Base-by-base conservation (phyloP, 257 asterid species). In the Gentiana macrophylla region DNA sequence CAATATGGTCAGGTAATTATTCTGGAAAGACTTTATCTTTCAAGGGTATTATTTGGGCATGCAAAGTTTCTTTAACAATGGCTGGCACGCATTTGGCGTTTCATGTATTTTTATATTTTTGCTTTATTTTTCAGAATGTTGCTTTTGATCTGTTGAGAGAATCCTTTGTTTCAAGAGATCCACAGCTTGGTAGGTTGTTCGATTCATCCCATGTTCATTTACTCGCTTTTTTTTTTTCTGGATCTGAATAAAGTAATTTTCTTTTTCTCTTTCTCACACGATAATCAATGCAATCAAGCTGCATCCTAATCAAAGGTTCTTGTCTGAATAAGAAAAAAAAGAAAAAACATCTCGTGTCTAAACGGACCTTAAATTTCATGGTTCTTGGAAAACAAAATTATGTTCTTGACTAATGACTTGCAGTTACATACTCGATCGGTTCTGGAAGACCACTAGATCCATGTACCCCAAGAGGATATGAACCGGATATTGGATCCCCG, bases 1-100 rank as follows among this genome's bases (percentile, higher is more conserved):
- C 89, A 92, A 56, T 88, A 77, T 74, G 99, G 99, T 61, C 98
- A 87, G 98, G 98, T 87, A 79, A 60, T 50, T 60, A 53, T 68
- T 63, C 59, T 58, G 55, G 53, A 10, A 32, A 5, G 55, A 3
- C 24, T 37, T 36, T 49, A 5, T 8, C 41, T 44, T 4, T 15
- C 2, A 49, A 50, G 36, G 33, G 9, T 2, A 4, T 55, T 5
- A 13, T 55, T 12, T 35, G 52, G 12, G 36, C 34, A 8, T 12
- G 32, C 47, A 0, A 47, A 1, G 38, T 24, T 34, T 3, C 13
- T 33, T 48, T 6, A n/a, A 24, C 24, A 24, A 24, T 24, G 24
- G 24, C 24, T 24, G 24, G 24, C 24, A 24, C 24, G 46, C 37
- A 53, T 35, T 5, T 11, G 12, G 10, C 36, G 46, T 33, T 35